These are phyloP conservation scores for Candida sp. DNA, from an alignment of 1,139 yeast species.

Conservation along the genomic window DNA sequence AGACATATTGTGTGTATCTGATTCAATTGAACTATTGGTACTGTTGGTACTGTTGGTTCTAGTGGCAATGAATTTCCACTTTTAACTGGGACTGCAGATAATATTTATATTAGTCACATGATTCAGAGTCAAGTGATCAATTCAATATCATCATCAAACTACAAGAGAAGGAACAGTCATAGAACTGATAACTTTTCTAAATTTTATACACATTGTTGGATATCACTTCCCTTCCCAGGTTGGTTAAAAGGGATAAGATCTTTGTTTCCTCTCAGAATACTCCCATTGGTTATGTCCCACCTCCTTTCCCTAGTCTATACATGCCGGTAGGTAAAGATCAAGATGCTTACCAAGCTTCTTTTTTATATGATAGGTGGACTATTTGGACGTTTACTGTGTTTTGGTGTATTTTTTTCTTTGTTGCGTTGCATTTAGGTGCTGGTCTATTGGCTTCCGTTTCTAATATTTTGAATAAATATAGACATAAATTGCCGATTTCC, in stretches of 20 bases:
- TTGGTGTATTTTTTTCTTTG: conserved; percentile 76
- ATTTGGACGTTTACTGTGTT: conserved; percentile 82
- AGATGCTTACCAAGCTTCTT: conserved; percentile 45
- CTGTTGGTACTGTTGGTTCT: neutral
- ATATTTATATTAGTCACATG: too few relatives aligned
- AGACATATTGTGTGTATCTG: conserved; percentile 29
- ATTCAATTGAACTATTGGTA: too few relatives aligned
- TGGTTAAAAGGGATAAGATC: neutral
- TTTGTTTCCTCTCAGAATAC: conserved; percentile 43
- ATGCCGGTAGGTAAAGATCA: conserved; percentile 61
- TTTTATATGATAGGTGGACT: conserved; percentile 65
- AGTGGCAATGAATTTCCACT: neutral
- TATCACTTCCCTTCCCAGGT: conserved; percentile 9
- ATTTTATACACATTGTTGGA: too few relatives aligned
- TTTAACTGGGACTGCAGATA: too few relatives aligned
- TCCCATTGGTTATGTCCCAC: conserved; percentile 81
- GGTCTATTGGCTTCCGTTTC: conserved; percentile 60
- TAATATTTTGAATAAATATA: conserved; percentile 18
- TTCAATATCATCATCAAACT: too few relatives aligned
- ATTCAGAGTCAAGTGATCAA: too few relatives aligned
- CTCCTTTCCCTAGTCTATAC: conserved; percentile 75
- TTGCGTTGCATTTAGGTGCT: conserved; percentile 59
- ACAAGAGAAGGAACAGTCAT: too few relatives aligned
- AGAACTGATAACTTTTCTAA: too few relatives aligned
- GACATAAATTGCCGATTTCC: conserved; percentile 15